These are phyloP conservation scores for Sarcodon sp. DNA, from an alignment of 768 basidiomycete species.

Conservation along the genomic window DNA sequence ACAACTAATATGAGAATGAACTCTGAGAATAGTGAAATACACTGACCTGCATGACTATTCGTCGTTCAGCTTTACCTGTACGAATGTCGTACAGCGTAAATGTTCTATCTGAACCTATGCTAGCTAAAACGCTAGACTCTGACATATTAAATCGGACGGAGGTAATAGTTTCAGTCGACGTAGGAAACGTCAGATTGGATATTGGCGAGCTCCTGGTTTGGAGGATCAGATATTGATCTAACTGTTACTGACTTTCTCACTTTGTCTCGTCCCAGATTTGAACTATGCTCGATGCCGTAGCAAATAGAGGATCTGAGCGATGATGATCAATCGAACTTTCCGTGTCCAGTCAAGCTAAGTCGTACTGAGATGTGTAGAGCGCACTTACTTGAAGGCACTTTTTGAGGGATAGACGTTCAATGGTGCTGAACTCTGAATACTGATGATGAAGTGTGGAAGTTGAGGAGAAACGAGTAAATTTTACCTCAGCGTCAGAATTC, in stretches of 20 bases:
- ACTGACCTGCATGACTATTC: conserved; percentile 79
- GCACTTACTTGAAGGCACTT: conserved; percentile 75
- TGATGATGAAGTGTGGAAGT: neutral
- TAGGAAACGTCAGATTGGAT: conserved; percentile 79
- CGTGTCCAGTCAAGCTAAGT: neutral
- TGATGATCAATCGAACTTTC: conserved; percentile 90
- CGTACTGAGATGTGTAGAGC: neutral
- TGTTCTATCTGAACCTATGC: conserved; percentile 88
- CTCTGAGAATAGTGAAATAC: neutral
- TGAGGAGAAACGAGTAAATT: neutral
- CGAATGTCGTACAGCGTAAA: conserved; percentile 95
- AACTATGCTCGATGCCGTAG: conserved; percentile 85
- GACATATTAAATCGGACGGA: conserved; percentile 87
- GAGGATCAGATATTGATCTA: neutral
- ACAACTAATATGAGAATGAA: neutral
- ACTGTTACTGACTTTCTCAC: conserved; percentile 25
- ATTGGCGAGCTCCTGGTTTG: conserved; percentile 61
- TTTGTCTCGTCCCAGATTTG: conserved; percentile 98
- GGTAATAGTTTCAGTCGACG: conserved; percentile 79
- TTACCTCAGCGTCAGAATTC: conserved; percentile 21
- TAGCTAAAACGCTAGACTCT: conserved; percentile 90
- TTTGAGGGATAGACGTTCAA: conserved; percentile 75
- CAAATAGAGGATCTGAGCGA: conserved; percentile 77
- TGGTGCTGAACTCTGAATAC: conserved; percentile 28
- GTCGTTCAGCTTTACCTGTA: conserved; percentile 89